Conservation (phyloP, 805 yeast species). For the Myxozyma geophila region DNA sequence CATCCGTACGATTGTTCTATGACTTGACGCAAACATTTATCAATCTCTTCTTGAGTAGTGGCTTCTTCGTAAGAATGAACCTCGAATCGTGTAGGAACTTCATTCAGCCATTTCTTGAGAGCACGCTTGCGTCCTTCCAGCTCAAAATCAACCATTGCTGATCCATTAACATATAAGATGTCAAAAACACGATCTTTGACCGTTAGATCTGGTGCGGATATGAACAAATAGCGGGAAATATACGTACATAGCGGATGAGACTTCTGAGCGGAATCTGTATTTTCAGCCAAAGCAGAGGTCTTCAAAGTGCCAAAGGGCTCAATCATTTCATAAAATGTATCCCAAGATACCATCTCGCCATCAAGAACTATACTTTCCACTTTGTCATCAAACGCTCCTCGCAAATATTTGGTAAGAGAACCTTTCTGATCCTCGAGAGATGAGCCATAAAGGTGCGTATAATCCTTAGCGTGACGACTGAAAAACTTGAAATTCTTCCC, state of each 20-base stretch:
- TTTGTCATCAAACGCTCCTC: conserved; percentile 46
- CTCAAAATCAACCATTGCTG: conserved; percentile 58
- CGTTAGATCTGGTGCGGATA: neutral
- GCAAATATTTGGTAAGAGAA: conserved; percentile 58
- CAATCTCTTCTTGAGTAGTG: conserved; percentile 57
- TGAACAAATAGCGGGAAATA: neutral
- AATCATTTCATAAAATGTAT: conserved; percentile 54
- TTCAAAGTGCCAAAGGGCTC: conserved; percentile 84
- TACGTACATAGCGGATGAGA: conserved; percentile 41
- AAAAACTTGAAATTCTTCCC: conserved; percentile 55
- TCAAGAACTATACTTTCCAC: conserved; percentile 62
- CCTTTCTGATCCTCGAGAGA: conserved; percentile 51
- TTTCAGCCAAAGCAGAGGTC: conserved; percentile 64
- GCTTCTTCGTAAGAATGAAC: conserved; percentile 47
- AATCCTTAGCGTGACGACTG: conserved; percentile 75
- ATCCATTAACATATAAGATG: conserved; percentile 69
- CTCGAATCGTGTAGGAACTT: conserved; percentile 35
- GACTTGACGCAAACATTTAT: conserved; percentile 58
- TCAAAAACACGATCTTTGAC: conserved; percentile 62
- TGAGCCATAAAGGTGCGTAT: conserved; percentile 69
- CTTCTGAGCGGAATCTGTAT: conserved; percentile 44
- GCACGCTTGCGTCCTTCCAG: conserved; percentile 61
- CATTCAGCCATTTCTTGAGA: conserved; percentile 51
- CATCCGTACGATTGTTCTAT: conserved; percentile 47
- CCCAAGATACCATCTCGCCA: conserved; percentile 94